A percentile compares a stretch with the other conserved stretches of the same genome.
Evolutionary conservation across 2,329 filamentous ascomycete genomes (phyloP).

Genomic region (Elsinoe necatrix): DNA sequence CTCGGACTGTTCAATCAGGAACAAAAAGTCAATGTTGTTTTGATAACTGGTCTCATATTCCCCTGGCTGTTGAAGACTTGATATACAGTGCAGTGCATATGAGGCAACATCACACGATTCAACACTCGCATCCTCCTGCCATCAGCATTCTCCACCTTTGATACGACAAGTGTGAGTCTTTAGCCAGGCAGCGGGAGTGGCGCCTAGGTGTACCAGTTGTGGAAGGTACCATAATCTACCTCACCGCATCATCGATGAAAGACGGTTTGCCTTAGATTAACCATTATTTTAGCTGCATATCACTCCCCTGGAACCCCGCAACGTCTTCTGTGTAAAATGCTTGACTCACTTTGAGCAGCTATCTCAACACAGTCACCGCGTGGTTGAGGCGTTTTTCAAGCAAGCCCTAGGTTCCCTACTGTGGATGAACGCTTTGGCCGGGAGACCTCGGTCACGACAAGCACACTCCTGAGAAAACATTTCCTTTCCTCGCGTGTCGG

Average conservation of each 20-base stretch:
- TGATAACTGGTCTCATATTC: not conserved
- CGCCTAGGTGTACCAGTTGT: not conserved
- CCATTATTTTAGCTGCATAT: conserved; percentile 10
- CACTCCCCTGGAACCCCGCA: conserved; percentile 9
- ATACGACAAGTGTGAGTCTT: not conserved
- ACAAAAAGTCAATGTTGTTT: not conserved
- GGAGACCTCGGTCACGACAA: not conserved
- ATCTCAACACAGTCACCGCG: conserved; percentile 7
- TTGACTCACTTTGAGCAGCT: not conserved
- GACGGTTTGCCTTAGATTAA: conserved; percentile 1
- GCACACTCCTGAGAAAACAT: not conserved
- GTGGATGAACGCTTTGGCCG: not conserved
- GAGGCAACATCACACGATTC: not conserved
- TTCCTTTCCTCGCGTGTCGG: not conserved
- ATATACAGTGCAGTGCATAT: too few species aligned
- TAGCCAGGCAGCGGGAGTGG: not conserved
- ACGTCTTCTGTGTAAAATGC: not conserved
- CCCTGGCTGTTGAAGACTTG: not conserved
- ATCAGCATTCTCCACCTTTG: not conserved
- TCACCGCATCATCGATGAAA: not conserved
- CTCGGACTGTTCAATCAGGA: not conserved
- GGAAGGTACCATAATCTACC: not conserved
- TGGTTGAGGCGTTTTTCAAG: not conserved
- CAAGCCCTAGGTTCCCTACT: not conserved
- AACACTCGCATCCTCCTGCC: not conserved